phyloP scores from a whole-genome alignment of 305 asterid species.

The Solanum aculeatissimum region DNA sequence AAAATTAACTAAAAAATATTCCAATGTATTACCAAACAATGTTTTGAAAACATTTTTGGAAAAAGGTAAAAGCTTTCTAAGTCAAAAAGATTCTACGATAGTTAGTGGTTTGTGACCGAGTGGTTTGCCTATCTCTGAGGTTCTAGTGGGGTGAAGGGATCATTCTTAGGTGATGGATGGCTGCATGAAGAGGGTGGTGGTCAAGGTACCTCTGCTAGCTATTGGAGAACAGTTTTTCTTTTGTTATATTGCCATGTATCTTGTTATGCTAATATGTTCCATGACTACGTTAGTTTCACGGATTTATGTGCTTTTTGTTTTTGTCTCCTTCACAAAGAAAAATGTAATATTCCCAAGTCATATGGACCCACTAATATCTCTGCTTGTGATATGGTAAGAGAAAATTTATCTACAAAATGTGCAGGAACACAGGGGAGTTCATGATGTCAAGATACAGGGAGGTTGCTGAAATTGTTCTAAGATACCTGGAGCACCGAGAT shows the following conservation, averaged over 20 bases:
- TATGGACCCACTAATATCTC: not conserved
- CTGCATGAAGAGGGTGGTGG: not conserved
- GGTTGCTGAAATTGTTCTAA: slow-evolving; percentile 95
- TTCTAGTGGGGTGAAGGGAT: not conserved
- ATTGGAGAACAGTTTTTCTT: not conserved
- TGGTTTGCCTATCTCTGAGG: not conserved
- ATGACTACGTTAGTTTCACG: not conserved
- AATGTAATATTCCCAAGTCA: not conserved
- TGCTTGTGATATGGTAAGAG: not conserved
- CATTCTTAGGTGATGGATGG: not conserved
- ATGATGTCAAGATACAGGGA: slow-evolving; percentile 99
- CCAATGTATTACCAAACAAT: not conserved
- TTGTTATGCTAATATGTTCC: not conserved
- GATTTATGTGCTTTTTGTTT: not conserved
- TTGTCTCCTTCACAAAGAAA: not conserved
- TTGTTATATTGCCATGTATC: not conserved
- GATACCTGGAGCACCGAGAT: slow-evolving; percentile 92
- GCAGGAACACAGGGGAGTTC: slow-evolving; percentile 98
- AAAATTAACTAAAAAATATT: not conserved
- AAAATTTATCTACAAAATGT: slow-evolving; percentile 2
- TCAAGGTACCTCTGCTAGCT: not conserved
- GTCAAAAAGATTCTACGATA: not conserved
- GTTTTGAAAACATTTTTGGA: not conserved
- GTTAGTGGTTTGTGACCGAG: not conserved
- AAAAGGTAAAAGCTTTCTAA: not conserved